Evolutionary conservation across 352 stramenopile genomes (phyloP).

Genomic region (Globisporangium paddicum): DNA sequence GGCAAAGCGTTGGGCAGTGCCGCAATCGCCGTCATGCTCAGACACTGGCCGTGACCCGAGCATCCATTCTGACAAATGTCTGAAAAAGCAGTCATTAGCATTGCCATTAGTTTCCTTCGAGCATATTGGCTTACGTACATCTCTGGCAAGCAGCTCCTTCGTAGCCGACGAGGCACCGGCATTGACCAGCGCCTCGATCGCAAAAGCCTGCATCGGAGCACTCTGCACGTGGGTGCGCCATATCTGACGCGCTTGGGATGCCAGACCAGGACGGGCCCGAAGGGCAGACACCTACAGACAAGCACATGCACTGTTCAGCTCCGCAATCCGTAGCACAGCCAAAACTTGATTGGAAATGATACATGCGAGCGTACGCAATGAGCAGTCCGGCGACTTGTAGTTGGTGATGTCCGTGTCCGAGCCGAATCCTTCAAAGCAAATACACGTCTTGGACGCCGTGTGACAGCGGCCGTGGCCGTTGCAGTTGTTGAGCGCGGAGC

Average conservation of each 20-base stretch:
- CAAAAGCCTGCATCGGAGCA: conserved; percentile 70
- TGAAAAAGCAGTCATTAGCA: conserved; percentile 12
- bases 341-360: too few species aligned
- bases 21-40: conserved; percentile 65
- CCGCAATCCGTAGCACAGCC: too few species aligned
- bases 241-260: conserved; percentile 37
- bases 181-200: conserved; percentile 49
- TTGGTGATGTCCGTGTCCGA: conserved; percentile 68
- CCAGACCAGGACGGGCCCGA: conserved; percentile 54
- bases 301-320: too few species aligned
- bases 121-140: conserved; percentile 20
- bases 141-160: conserved; percentile 72
- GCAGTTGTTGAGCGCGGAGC: conserved; percentile 75
- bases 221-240: conserved; percentile 35
- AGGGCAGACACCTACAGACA: conserved; percentile 56
- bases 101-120: too few species aligned
- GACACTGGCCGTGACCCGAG: conserved; percentile 65
- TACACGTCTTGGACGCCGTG: conserved; percentile 77
- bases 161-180: conserved; percentile 57
- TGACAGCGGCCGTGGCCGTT: conserved; percentile 88
- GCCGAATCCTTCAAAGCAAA: conserved; percentile 87
- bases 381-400: conserved; percentile 86
- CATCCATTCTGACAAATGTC: conserved; percentile 50
- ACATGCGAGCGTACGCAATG: conserved; percentile 31
- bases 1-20: conserved; percentile 40